These are phyloP conservation scores for Dactylonectria macrodidyma DNA, from an alignment of 2,329 filamentous ascomycete genomes.

Conservation along the genomic window DNA sequence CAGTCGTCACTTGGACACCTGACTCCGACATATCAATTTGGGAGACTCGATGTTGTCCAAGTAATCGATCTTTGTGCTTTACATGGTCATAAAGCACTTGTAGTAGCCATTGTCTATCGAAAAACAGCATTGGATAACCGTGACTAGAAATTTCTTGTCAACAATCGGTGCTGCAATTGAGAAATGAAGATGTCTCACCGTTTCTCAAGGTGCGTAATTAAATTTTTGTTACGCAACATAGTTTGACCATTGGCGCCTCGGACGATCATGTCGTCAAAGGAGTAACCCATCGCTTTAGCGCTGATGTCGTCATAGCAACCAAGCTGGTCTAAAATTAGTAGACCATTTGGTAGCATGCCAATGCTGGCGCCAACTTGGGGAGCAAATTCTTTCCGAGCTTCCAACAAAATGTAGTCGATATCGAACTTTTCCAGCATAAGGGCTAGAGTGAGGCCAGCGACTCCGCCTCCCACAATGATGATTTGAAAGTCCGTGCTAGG, in stretches of 20 bases:
- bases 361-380: slow-evolving; percentile 65
- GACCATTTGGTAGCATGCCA: slow-evolving; percentile 59
- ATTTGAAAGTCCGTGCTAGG: too few species aligned
- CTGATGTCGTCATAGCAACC: slow-evolving; percentile 41
- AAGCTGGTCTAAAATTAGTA: slow-evolving; percentile 63
- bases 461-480: slow-evolving; percentile 29
- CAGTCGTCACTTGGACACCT: slow-evolving; percentile 48
- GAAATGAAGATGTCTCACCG: not conserved
- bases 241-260: slow-evolving; percentile 5
- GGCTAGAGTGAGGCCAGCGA: slow-evolving; percentile 28
- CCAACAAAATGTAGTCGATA: slow-evolving; percentile 66
- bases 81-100: slow-evolving; percentile 52
- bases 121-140: slow-evolving; percentile 38
- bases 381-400: slow-evolving; percentile 57
- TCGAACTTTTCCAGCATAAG: slow-evolving; percentile 27
- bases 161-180: too few species aligned
- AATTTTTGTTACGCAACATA: not conserved
- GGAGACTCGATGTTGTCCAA: slow-evolving; percentile 33
- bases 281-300: not conserved
- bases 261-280: slow-evolving; percentile 16
- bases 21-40: not conserved
- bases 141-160: slow-evolving; percentile 25
- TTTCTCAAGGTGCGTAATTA: too few species aligned
- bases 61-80: slow-evolving; percentile 45
- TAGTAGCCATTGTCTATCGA: slow-evolving; percentile 54